Evolutionary conservation across 306 rosid species (phyloP), one percentile per base, ranked within the genome.

Genomic region (Cucurbita argyrosperma): DNA sequence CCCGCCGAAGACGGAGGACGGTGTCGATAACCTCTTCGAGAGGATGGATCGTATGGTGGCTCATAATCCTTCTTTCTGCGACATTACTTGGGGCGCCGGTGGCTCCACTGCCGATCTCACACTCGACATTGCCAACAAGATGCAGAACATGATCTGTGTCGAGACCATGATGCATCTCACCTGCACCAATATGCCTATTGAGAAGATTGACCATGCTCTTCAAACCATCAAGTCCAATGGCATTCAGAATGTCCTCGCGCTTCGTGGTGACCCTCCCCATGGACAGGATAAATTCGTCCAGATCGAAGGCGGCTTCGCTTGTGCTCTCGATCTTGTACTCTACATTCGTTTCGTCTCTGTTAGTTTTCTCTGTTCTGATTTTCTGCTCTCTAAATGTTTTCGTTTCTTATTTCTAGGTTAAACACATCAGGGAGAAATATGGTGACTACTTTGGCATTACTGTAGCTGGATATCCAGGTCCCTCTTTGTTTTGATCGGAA

Each of bases 401-500:
- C 57, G 12, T 53, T 71, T 59, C n/a, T 26, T 8, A 1, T 54
- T 49, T 19, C 10, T 68, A 93, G 98, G 98, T 94, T 70, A 82
- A 83, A 71, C 99, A 94, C 78, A 91, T 94, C 74, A 80, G 90
- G 79, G 85, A 79, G 67, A 80, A 85, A 43, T 85, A 89, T 67
- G 96, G 92, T 35, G 96, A 94, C 80, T 94, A 94, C 88, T 94
- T 94, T 64, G 99, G 99, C 77, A 87, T 94, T 61, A 88, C 99
- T 1, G 84, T 94, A 5, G 99, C 99, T 79, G 99, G 99, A 78
- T 94, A 94, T 87, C 99, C 99, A 88, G 97, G 97, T 91, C 70
- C 70, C 21, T 16, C 10, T 21, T 69, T n/a, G 21, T 61, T 37
- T 38, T 71, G 6, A 37, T 71, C 16, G 35, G 19, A 37, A 50